Conservation (phyloP, 352 stramenopile species). For the Bremia lactucae region DNA sequence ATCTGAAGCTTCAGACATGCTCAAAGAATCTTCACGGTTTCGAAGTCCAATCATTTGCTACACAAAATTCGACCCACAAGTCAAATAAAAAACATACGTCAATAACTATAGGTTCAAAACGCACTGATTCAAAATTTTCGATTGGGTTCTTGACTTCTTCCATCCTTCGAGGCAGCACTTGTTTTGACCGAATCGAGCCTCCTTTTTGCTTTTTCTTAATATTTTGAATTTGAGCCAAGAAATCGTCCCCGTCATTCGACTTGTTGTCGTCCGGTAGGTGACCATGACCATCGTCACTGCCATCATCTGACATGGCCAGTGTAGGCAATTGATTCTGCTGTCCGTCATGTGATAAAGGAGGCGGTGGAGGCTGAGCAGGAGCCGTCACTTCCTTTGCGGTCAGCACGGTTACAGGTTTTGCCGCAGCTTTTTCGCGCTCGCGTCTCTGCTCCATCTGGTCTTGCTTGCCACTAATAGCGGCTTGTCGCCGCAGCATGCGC, state of each 20-base stretch:
- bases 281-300: constrained; percentile 36
- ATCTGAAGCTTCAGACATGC: constrained; percentile 76
- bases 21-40: constrained; percentile 64
- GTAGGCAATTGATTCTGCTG: constrained; percentile 46
- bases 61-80: constrained; percentile 7
- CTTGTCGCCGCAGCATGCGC: constrained; percentile 63
- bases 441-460: constrained; percentile 73
- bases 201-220: constrained; percentile 77
- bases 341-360: constrained; percentile 34
- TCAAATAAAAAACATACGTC: constrained; percentile 1
- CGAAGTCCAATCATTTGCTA: constrained; percentile 80
- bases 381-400: constrained; percentile 69
- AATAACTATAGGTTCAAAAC: constrained; percentile 1
- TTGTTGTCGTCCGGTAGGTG: constrained; percentile 37
- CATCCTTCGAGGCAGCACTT: constrained; percentile 22
- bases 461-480: constrained; percentile 74
- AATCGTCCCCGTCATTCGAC: constrained; percentile 72
- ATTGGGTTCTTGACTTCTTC: constrained; percentile 48
- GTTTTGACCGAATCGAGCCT: constrained; percentile 19
- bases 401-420: constrained; percentile 64
- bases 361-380: constrained; percentile 27
- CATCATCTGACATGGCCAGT: constrained; percentile 78
- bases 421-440: constrained; percentile 47
- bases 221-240: constrained; percentile 68
- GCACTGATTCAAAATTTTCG: constrained; percentile 51